Evolutionary conservation across 768 basidiomycete genomes (phyloP).

Genomic region (Lentinula boryana): DNA sequence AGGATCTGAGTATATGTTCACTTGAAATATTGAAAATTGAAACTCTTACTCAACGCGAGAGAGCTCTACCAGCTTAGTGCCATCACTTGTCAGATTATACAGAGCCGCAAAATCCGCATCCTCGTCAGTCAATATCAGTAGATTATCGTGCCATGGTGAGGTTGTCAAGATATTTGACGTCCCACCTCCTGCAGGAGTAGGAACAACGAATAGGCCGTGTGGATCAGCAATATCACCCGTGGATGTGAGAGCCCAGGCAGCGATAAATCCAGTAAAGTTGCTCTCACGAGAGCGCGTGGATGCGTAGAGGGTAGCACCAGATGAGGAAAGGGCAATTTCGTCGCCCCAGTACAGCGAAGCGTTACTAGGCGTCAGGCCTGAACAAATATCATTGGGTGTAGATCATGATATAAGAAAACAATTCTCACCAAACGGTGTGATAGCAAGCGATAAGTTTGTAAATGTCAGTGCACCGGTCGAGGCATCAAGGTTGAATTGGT

Average conservation of each 20-base stretch:
- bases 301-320: slow-evolving; percentile 8
- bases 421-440: slow-evolving; percentile 14
- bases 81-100: neutral
- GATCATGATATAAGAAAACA: neutral
- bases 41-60: neutral
- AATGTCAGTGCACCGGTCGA: slow-evolving; percentile 9
- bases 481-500: slow-evolving; percentile 12
- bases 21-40: neutral
- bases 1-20: neutral
- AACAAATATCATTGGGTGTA: neutral
- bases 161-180: slow-evolving; percentile 2
- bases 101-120: slow-evolving; percentile 3
- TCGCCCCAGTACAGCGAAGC: slow-evolving; percentile 17
- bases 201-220: slow-evolving; percentile 1
- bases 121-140: slow-evolving; percentile 6
- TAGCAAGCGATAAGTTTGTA: slow-evolving; percentile 11
- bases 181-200: slow-evolving; percentile 5
- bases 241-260: slow-evolving; percentile 3
- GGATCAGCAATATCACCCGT: slow-evolving; percentile 4
- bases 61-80: neutral
- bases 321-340: slow-evolving; percentile 14
- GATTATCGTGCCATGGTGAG: slow-evolving; percentile 1
- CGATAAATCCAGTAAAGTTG: slow-evolving; percentile 1
- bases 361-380: slow-evolving; percentile 12
- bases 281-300: slow-evolving; percentile 2